Percentiles rank a stretch among this genome's conserved stretches.
These are phyloP conservation scores for Trifolium fragiferum DNA, from an alignment of 306 rosid species.

Conservation along the genomic window DNA sequence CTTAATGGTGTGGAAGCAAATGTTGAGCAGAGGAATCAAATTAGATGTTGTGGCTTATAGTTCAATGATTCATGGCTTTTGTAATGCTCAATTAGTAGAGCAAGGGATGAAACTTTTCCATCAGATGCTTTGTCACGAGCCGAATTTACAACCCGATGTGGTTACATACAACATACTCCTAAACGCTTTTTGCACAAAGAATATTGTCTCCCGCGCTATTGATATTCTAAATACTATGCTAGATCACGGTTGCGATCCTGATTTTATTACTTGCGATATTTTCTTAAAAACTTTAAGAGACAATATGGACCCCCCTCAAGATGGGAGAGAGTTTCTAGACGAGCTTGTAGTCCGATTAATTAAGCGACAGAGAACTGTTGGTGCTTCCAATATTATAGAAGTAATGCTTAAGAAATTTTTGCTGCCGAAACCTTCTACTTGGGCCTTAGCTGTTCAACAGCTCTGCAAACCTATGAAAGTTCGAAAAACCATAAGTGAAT, in stretches of 20 bases:
- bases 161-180: conserved; percentile 79
- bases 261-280: conserved; percentile 68
- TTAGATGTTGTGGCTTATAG: conserved; percentile 92
- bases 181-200: conserved; percentile 67
- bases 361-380: conserved; percentile 61
- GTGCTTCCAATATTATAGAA: conserved; percentile 69
- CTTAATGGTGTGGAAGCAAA: conserved; percentile 86
- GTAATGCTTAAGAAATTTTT: conserved; percentile 74
- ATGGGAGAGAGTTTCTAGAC: conserved; percentile 84
- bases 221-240: conserved; percentile 78
- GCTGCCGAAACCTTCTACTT: conserved; percentile 73
- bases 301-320: conserved; percentile 73
- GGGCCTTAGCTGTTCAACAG: conserved; percentile 69
- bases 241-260: conserved; percentile 84
- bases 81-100: conserved; percentile 69
- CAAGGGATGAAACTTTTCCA: conserved; percentile 85
- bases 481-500: conserved; percentile 56
- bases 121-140: conserved; percentile 78
- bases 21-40: conserved; percentile 74
- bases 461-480: conserved; percentile 67
- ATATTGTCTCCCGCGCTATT: conserved; percentile 68
- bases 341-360: conserved; percentile 77
- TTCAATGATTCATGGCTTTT: conserved; percentile 91
- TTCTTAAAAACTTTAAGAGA: conserved; percentile 76
- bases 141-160: conserved; percentile 75